Base-by-base conservation (phyloP, 306 rosid species). In the Aeschynomene evenia region DNA sequence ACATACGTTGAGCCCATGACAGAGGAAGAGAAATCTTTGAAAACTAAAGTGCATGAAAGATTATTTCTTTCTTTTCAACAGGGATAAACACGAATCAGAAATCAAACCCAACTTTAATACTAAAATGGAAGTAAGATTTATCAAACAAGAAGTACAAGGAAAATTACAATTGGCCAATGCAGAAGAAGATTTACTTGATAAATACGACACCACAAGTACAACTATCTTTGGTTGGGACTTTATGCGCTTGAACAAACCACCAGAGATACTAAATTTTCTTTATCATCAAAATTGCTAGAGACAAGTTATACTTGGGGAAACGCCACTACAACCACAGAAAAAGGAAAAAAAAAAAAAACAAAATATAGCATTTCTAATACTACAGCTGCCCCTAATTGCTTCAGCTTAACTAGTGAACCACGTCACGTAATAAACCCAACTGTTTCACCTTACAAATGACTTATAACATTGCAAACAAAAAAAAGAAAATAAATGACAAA, bases 281-380 rank as follows among this genome's bases (percentile, higher is more conserved):
- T 79, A 63, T 71, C 66, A 76, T 71, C 83, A 80, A 72, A 80
- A 74, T 75, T 77, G 76, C 78, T 72, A 80, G 16, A 70, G 61
- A 66, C 60, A 71, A 67, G 56, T 80, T 74, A 75, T 78, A 67
- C 77, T 73, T 22, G 8, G 18, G 54, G 54, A 15, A 72, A 75
- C 42, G 62, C 63, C 57, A 76, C 61, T 77, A 45, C 73, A 77
- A 46, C 73, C 48, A 77, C 63, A 67, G 49, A 19, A 46, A 18
- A 70, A 67, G 28, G 63, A 34, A 9, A 34, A 42, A 33, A 16
- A 46, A 12, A 23, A 7, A 11, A 3, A 9, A 59, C 15, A 50
- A 23, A 70, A 75, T 36, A 71, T 6, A 78, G 78, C 68, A 72
- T 76, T 74, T 75, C 80, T 66, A 73, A 55, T 61, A 73, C 82